phyloP scores from a whole-genome alignment of 192 early-diverging fungal genomes.

The Coemansia sp. region DNA sequence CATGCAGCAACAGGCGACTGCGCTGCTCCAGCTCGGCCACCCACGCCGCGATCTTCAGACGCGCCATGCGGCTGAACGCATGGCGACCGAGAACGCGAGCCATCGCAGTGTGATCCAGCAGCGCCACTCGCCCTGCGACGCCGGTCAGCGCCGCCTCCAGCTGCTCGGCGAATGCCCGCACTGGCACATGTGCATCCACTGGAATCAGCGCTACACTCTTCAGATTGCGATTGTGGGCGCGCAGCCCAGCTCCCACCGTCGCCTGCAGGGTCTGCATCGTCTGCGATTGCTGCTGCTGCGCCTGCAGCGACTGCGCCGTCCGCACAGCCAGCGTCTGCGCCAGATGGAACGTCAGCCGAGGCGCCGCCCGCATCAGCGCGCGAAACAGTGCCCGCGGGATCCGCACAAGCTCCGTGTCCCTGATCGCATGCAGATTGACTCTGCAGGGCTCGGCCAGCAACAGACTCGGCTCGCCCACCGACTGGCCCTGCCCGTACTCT shows the following conservation, averaged over 20 bases:
- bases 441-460: constrained; percentile 69
- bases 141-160: constrained; percentile 70
- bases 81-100: constrained; percentile 83
- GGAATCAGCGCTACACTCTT: constrained; percentile 94
- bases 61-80: constrained; percentile 87
- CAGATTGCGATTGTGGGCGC: constrained; percentile 88
- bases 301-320: constrained; percentile 56
- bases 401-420: constrained; percentile 93
- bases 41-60: constrained; percentile 91
- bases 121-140: constrained; percentile 68
- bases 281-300: constrained; percentile 16
- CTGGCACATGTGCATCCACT: constrained; percentile 74
- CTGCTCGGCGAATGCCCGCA: constrained; percentile 84
- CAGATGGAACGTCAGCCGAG: constrained; percentile 89
- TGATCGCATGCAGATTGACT: constrained; percentile 93
- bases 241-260: constrained; percentile 43
- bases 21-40: constrained; percentile 92
- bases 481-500: constrained; percentile 95
- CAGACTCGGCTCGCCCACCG: constrained; percentile 93
- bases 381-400: constrained; percentile 95
- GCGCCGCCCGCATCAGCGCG: constrained; percentile 82
- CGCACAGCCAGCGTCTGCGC: constrained; percentile 84
- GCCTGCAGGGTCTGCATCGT: not conserved
- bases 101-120: constrained; percentile 81
- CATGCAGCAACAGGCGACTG: constrained; percentile 84